Conservation (phyloP, 2,329 filamentous ascomycete genomes). For the Pseudogymnoascus sp. region DNA sequence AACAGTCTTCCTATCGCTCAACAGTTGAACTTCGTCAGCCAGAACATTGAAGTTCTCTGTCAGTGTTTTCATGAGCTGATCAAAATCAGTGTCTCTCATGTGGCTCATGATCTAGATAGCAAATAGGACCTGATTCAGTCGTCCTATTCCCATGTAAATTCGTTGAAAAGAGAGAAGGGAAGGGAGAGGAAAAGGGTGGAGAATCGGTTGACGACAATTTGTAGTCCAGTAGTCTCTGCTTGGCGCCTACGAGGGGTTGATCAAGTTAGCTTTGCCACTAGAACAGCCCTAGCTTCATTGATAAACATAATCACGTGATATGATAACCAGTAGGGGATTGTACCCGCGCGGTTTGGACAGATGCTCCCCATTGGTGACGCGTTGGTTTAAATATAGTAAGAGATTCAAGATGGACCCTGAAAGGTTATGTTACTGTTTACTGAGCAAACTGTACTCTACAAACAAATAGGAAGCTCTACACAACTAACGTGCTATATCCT, state of each 20-base stretch:
- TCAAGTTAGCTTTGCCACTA: slow-evolving; percentile 7
- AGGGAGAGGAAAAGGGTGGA: slow-evolving; percentile 11
- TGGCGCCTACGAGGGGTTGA: slow-evolving; percentile 10
- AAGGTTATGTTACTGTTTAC: background rate
- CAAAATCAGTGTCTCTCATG: slow-evolving; percentile 26
- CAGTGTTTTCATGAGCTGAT: slow-evolving; percentile 48
- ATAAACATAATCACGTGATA: slow-evolving; percentile 6
- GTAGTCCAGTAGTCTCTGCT: slow-evolving; percentile 9
- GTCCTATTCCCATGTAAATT: slow-evolving; percentile 6
- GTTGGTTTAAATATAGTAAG: slow-evolving; percentile 2
- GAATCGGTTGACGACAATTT: slow-evolving; percentile 13
- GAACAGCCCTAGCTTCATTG: background rate
- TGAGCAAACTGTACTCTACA: background rate
- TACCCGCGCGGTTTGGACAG: background rate
- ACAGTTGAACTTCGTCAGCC: slow-evolving; percentile 57
- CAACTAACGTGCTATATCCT: background rate
- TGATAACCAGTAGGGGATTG: background rate
- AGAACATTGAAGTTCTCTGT: slow-evolving; percentile 59
- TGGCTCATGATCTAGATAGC: slow-evolving; percentile 11
- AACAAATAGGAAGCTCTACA: background rate
- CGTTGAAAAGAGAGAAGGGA: slow-evolving; percentile 26
- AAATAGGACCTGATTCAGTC: slow-evolving; percentile 9
- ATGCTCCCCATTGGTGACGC: background rate
- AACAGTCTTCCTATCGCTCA: slow-evolving; percentile 58
- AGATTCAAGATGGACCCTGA: slow-evolving; percentile 1